A percentile compares a stretch with the other conserved stretches of the same genome.
phyloP scores from a whole-genome alignment of 305 asterid species.

The Fraxinus greggii region DNA sequence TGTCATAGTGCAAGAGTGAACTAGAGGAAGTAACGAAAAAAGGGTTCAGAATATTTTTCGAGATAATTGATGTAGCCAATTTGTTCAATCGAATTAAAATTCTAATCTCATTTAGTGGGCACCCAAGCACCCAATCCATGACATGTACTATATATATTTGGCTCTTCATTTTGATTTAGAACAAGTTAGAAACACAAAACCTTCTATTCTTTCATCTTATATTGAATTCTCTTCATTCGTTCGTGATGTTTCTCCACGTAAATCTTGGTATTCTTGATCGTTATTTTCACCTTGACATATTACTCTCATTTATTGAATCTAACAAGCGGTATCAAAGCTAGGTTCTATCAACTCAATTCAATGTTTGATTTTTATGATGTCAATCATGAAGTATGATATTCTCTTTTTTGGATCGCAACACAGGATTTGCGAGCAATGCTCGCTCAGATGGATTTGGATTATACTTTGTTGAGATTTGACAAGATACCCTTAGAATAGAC shows the following conservation, averaged over 20 bases:
- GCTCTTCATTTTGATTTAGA: neutral
- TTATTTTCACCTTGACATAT: neutral
- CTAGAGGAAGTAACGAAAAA: neutral
- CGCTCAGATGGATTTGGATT: too few relatives aligned
- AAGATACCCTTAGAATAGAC: too few relatives aligned
- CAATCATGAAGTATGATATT: too few relatives aligned
- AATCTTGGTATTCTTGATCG: neutral
- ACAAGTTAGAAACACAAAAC: neutral
- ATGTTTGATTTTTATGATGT: too few relatives aligned
- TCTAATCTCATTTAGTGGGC: too few relatives aligned
- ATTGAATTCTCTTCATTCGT: neutral
- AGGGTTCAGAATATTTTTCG: neutral
- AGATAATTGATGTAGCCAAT: neutral
- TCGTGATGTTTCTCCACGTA: too few relatives aligned
- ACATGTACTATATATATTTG: neutral
- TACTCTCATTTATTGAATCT: neutral
- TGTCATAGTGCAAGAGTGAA: neutral
- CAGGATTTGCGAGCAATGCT: too few relatives aligned
- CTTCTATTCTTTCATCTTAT: neutral
- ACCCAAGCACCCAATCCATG: neutral
- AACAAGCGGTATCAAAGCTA: neutral
- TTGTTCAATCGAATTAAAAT: neutral
- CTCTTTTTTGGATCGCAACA: too few relatives aligned
- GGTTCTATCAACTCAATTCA: too few relatives aligned
- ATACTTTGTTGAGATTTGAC: too few relatives aligned